Evolutionary conservation across 192 early-diverging fungal species (phyloP), one percentile per base, ranked within the genome.

Genomic region (Linnemannia schmuckeri): DNA sequence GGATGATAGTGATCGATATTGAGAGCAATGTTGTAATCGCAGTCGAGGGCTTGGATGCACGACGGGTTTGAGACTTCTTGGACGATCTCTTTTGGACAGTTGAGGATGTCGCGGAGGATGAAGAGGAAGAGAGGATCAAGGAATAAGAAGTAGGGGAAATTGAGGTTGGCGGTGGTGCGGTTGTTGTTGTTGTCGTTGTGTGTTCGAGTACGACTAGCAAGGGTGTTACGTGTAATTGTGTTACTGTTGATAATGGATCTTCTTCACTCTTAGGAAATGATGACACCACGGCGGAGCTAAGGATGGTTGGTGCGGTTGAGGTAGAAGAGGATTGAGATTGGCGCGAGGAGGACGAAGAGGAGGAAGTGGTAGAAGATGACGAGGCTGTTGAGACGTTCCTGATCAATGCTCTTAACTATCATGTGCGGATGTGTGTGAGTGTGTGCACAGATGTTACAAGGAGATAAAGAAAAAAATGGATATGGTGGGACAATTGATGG

Each of bases 311-410:
- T 66, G 30, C n/a, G n/a, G 69, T 52, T 44, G 77, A 35, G 17
- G 72, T 55, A 37, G 71, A 83, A 37, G 71, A 83, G 61, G 71
- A 74, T 38, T 30, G 41, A 24, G 70, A 74, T 38, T 22, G 66
- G 44, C 24, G 66, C 0, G 61, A 38, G 38, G 75, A 61, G 55
- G 49, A 44, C 17, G 55, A 55, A 20, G 49, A 70, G 22, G 30
- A 61, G 27, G 30, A 24, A 5, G 44, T 74, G 57, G 27, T 74
- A 13, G 77, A 80, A 27, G 74, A 73, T 6, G 83, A 71, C 24
- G 83, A 86, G 24, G 78, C 78, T 2, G 69, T 80, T 6, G 83
- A 85, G 22, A 80, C 75, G 70, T 86, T 86, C 46, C 83, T 80
- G 57, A 77, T 72, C 30, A 85, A 44, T n/a, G 83, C 70, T 72